These are phyloP conservation scores for Xanthoconium purpureum DNA, from an alignment of 768 basidiomycete species.

Conservation along the genomic window DNA sequence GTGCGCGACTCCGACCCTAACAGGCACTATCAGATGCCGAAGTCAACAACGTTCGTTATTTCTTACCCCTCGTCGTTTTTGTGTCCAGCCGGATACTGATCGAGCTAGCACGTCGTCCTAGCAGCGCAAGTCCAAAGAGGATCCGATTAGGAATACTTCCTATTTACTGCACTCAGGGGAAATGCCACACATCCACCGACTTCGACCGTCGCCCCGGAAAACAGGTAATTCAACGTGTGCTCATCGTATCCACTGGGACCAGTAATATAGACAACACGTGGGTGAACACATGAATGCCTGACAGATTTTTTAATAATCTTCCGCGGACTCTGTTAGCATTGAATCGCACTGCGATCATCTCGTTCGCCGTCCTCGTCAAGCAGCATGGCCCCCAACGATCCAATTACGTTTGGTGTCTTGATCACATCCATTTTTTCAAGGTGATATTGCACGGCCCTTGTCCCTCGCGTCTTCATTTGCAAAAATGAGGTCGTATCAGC, in stretches of 20 bases:
- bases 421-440: constrained; percentile 13
- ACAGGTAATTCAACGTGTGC: neutral
- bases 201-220: neutral
- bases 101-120: neutral
- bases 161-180: neutral
- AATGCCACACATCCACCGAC: neutral
- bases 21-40: neutral
- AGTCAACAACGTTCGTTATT: neutral
- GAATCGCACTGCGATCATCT: neutral
- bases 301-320: neutral
- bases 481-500: constrained; percentile 7
- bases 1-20: neutral
- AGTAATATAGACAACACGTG: neutral
- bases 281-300: neutral
- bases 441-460: constrained; percentile 6
- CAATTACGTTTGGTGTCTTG: constrained; percentile 26
- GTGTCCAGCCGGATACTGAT: neutral
- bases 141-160: constrained; percentile 11
- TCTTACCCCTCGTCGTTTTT: constrained; percentile 3
- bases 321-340: neutral
- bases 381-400: constrained; percentile 21
- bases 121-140: constrained; percentile 1
- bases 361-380: constrained; percentile 2
- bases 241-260: neutral
- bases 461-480: constrained; percentile 13